These are phyloP conservation scores for Heteromeles arbutifolia DNA, from an alignment of 306 rosid genomes.

Conservation along the genomic window DNA sequence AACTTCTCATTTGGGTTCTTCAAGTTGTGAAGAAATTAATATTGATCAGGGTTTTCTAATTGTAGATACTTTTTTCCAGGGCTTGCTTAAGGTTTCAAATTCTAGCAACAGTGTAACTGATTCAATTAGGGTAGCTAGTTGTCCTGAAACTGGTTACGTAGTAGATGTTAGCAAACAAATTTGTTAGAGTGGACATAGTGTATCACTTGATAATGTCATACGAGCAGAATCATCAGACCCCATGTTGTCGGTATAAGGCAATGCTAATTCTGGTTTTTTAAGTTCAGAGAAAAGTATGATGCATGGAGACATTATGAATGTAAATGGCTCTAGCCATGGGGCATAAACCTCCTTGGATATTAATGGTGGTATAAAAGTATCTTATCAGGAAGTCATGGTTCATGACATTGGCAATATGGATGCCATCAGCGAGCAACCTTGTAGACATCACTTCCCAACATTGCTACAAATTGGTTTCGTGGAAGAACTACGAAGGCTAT, in stretches of 20 bases:
- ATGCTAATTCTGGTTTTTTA: slow-evolving; percentile 19
- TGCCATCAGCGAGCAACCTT: slow-evolving; percentile 16
- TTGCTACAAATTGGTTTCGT: slow-evolving; percentile 18
- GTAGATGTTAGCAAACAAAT: slow-evolving; percentile 31
- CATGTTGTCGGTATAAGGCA: slow-evolving; percentile 25
- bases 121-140: slow-evolving; percentile 21
- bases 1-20: slow-evolving; percentile 23
- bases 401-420: slow-evolving; percentile 27
- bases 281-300: slow-evolving; percentile 24
- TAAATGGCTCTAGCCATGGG: slow-evolving; percentile 17
- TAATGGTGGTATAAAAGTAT: slow-evolving; percentile 18
- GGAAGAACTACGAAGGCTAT: slow-evolving; percentile 28
- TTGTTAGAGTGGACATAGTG: slow-evolving; percentile 27
- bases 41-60: slow-evolving; percentile 22
- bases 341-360: slow-evolving; percentile 21
- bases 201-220: slow-evolving; percentile 25
- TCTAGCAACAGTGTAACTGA: slow-evolving; percentile 20
- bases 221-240: slow-evolving; percentile 27
- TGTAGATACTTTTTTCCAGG: slow-evolving; percentile 28
- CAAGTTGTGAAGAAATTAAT: slow-evolving; percentile 26
- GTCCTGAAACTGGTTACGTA: slow-evolving; percentile 27
- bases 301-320: slow-evolving; percentile 24
- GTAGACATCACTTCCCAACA: slow-evolving; percentile 20
- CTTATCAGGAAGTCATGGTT: slow-evolving; percentile 26
- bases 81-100: slow-evolving; percentile 20